These are phyloP conservation scores for Podaxis mareebaensis DNA, from an alignment of 768 basidiomycete genomes.

Conservation along the genomic window DNA sequence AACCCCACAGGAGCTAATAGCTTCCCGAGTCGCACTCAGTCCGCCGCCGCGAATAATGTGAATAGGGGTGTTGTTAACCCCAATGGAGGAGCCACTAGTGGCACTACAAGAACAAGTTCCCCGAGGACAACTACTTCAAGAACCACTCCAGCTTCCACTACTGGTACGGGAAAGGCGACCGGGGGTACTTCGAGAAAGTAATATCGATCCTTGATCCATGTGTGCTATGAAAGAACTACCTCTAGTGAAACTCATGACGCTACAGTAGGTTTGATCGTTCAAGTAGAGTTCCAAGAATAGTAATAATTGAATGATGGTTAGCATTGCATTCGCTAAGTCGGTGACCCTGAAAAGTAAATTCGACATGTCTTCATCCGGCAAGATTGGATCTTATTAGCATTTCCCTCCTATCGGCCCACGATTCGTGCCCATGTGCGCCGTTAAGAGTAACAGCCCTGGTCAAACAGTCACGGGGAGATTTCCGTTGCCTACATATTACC, in stretches of 20 bases:
- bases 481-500: too few species aligned
- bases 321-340: too few species aligned
- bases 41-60: slow-evolving; percentile 2
- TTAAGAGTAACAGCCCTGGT: too few species aligned
- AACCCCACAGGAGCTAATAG: background rate
- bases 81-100: background rate
- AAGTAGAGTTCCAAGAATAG: slow-evolving; percentile 6
- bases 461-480: too few species aligned
- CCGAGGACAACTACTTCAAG: background rate
- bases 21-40: background rate
- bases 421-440: too few species aligned
- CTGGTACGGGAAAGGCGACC: background rate
- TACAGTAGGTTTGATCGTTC: background rate
- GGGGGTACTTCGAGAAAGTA: slow-evolving; percentile 1
- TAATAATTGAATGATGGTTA: background rate
- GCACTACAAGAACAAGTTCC: background rate
- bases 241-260: background rate
- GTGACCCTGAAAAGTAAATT: too few species aligned
- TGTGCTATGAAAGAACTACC: background rate
- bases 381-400: too few species aligned
- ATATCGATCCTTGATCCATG: background rate
- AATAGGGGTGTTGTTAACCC: slow-evolving; percentile 7
- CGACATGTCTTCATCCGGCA: too few species aligned
- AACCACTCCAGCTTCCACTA: background rate
- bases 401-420: too few species aligned